Evolutionary conservation across 805 yeast species (phyloP).

Genomic region (Sugiyamaella valdiviana): DNA sequence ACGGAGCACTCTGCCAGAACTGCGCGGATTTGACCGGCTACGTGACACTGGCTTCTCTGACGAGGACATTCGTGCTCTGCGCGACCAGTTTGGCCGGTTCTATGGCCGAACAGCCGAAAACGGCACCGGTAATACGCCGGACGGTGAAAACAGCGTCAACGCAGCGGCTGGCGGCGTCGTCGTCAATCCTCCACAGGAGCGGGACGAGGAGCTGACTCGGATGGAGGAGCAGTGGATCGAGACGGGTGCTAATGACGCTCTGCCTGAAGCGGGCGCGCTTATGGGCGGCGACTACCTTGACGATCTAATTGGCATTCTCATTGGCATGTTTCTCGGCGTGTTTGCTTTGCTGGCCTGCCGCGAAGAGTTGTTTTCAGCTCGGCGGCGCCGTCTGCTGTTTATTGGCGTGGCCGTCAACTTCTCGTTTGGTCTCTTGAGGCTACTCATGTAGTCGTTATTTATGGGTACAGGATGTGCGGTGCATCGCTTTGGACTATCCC

Average conservation of each 20-base stretch:
- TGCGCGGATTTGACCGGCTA: slow-evolving; percentile 78
- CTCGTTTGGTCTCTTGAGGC: slow-evolving; percentile 43
- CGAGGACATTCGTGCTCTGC: slow-evolving; percentile 63
- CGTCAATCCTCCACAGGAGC: slow-evolving; percentile 14
- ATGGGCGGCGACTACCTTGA: slow-evolving; percentile 52
- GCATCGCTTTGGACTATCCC: too few species aligned
- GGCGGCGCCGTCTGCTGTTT: slow-evolving; percentile 61
- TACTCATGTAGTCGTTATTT: neutral
- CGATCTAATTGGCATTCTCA: slow-evolving; percentile 57
- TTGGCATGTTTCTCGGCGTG: slow-evolving; percentile 75
- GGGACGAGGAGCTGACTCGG: slow-evolving; percentile 38
- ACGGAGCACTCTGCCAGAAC: slow-evolving; percentile 55
- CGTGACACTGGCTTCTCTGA: slow-evolving; percentile 77
- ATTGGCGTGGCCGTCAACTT: slow-evolving; percentile 68
- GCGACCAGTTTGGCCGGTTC: slow-evolving; percentile 67
- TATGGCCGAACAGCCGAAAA: slow-evolving; percentile 57
- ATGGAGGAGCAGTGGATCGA: slow-evolving; percentile 88
- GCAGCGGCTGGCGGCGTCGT: slow-evolving; percentile 1
- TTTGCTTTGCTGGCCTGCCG: slow-evolving; percentile 55
- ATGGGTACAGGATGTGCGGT: too few species aligned
- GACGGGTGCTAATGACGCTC: slow-evolving; percentile 53
- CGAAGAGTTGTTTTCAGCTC: slow-evolving; percentile 53
- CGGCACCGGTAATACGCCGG: too few species aligned
- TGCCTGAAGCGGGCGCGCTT: slow-evolving; percentile 41
- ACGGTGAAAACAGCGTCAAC: too few species aligned